These are phyloP conservation scores for Hypoxylon sp. DNA, from an alignment of 2,329 filamentous ascomycete species.

Conservation along the genomic window DNA sequence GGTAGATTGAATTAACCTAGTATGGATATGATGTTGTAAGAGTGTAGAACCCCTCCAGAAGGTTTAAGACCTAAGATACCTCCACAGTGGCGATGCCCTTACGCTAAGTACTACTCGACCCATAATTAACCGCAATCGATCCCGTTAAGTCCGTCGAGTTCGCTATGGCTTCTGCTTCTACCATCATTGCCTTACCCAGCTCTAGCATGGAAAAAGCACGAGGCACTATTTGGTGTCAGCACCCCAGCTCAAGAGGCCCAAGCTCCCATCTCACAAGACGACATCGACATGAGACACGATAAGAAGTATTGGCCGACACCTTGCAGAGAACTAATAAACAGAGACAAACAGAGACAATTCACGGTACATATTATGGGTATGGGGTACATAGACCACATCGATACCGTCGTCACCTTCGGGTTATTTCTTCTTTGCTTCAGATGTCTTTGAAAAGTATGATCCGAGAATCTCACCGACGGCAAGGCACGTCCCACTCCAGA, in stretches of 20 bases:
- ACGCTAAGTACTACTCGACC: slow-evolving; percentile 5
- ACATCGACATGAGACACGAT: slow-evolving; percentile 1
- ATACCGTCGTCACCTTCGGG: slow-evolving; percentile 15
- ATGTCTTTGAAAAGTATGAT: slow-evolving; percentile 14
- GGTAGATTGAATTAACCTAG: too few species aligned
- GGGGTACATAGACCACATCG: background rate
- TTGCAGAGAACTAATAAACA: slow-evolving; percentile 4
- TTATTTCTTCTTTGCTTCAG: slow-evolving; percentile 9
- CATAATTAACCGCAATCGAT: slow-evolving; percentile 42
- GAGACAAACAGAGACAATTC: slow-evolving; percentile 9
- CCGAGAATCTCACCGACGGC: slow-evolving; percentile 15
- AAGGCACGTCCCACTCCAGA: slow-evolving; percentile 25
- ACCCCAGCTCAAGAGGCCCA: slow-evolving; percentile 1
- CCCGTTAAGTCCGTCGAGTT: slow-evolving; percentile 29
- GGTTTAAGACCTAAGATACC: too few species aligned
- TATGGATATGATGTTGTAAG: too few species aligned
- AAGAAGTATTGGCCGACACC: slow-evolving; percentile 9
- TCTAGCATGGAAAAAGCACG: slow-evolving; percentile 17
- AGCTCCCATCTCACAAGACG: slow-evolving; percentile 8
- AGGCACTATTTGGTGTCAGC: slow-evolving; percentile 9
- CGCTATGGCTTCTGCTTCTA: background rate
- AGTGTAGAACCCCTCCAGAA: too few species aligned
- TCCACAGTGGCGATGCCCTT: slow-evolving; percentile 6
- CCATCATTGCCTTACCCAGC: slow-evolving; percentile 14
- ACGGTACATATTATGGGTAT: slow-evolving; percentile 14